Percentiles rank a stretch among this genome's conserved stretches.
Conservation (phyloP, 78 protist genomes). For the Pigoraptor vietnamica region DNA sequence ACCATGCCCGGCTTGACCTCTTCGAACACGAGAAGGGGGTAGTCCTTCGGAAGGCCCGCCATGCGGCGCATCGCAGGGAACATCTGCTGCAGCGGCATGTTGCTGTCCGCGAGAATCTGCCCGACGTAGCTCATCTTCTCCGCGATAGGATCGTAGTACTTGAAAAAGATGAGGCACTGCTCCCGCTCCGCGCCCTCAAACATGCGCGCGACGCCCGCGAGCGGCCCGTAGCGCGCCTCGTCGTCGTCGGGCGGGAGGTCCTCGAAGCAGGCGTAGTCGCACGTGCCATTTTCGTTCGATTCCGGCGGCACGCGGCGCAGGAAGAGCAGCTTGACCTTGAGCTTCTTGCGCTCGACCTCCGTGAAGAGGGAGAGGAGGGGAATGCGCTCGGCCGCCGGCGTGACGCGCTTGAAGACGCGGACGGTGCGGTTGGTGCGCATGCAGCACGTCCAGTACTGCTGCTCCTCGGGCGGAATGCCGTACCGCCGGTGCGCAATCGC, state of each 20-base stretch:
- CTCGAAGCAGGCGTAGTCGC: not conserved
- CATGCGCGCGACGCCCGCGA: not conserved
- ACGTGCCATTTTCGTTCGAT: not conserved
- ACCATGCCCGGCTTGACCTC: not conserved
- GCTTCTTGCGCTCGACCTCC: not conserved
- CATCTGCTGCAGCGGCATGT: not conserved
- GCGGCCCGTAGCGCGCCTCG: not conserved
- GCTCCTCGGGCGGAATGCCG: not conserved
- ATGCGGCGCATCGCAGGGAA: not conserved
- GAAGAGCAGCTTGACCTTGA: not conserved
- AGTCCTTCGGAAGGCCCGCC: not conserved
- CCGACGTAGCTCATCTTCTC: not conserved
- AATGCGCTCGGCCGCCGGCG: not conserved
- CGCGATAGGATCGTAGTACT: not conserved
- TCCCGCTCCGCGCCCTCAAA: not conserved
- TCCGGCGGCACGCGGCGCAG: not conserved
- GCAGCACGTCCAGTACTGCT: not conserved
- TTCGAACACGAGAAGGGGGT: not conserved
- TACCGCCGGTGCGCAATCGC: not conserved
- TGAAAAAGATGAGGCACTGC: not conserved
- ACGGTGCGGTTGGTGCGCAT: not conserved
- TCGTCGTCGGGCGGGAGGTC: not conserved
- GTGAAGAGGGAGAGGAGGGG: not conserved
- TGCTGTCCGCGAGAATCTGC: not conserved
- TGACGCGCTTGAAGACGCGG: not conserved